phyloP scores from a whole-genome alignment of 1,284 basidiomycete species.

The Ustilago crameri region DNA sequence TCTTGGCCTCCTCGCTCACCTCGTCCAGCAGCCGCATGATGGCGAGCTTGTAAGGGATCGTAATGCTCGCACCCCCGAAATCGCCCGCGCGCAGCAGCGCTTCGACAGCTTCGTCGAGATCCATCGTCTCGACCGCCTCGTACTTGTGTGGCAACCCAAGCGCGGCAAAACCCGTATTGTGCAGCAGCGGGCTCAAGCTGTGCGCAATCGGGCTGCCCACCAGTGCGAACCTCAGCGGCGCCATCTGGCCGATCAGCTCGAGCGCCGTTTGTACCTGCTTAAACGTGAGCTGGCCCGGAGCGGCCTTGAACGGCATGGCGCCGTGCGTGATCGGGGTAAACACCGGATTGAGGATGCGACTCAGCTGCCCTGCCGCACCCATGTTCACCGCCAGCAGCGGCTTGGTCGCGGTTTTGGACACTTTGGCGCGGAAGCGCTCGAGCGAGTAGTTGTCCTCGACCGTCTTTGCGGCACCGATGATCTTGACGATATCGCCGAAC shows the following conservation, averaged over 20 bases:
- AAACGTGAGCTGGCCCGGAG: slow-evolving; percentile 91
- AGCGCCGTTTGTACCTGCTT: slow-evolving; percentile 84
- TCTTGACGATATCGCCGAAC: slow-evolving; percentile 87
- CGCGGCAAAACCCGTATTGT: slow-evolving; percentile 85
- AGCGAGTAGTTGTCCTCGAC: slow-evolving; percentile 84
- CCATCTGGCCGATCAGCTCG: slow-evolving; percentile 81
- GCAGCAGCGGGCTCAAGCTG: slow-evolving; percentile 90
- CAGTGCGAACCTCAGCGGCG: slow-evolving; percentile 80
- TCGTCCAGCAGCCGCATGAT: slow-evolving; percentile 62
- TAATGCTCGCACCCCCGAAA: slow-evolving; percentile 96
- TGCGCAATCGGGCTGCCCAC: slow-evolving; percentile 89
- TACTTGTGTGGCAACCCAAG: slow-evolving; percentile 79
- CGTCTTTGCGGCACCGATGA: slow-evolving; percentile 83
- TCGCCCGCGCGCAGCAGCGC: slow-evolving; percentile 75
- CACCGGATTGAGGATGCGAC: slow-evolving; percentile 82
- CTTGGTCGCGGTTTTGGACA: slow-evolving; percentile 32
- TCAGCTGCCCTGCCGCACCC: slow-evolving; percentile 84
- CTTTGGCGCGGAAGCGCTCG: slow-evolving; percentile 77
- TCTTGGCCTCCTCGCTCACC: slow-evolving; percentile 58
- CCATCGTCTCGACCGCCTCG: slow-evolving; percentile 77
- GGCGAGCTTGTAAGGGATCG: slow-evolving; percentile 69
- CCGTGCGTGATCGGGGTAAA: slow-evolving; percentile 92
- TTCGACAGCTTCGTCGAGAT: slow-evolving; percentile 77
- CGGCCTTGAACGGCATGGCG: slow-evolving; percentile 79
- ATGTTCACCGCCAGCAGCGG: slow-evolving; percentile 95